Base-by-base conservation (phyloP, 768 basidiomycete genomes). In the Tricholoma saponaceum region DNA sequence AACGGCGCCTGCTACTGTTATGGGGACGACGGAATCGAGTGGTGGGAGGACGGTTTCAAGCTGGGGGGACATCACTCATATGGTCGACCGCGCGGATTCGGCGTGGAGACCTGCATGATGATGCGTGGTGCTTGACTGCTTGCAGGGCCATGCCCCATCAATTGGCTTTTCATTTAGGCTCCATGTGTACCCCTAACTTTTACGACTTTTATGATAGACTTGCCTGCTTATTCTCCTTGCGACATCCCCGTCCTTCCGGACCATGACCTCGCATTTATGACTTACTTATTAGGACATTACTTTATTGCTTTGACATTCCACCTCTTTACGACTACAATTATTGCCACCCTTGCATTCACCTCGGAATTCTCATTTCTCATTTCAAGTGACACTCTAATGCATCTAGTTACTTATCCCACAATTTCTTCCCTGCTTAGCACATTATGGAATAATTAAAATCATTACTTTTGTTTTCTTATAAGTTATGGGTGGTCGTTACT, bases 1-100 rank as follows among this genome's bases (percentile, higher is more conserved):
- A 20, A 88, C 88, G 4, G 80, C 82, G 16, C 78, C 89, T 41
- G 78, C 80, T 49, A 87, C 85, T 6, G 67, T 86, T 10, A 77
- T 78, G 14, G 81, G 82, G 22, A 77, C 79, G 65, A 85, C 85
- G 16, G 84, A 82, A 44, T 76, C 79, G 2, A 23, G 39, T 54
- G 78, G 80, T 54, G 78, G 73, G 32, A 70, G 70, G 22, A 79
- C 76, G 35, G 73, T 77, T 16, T 69, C 76, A 49, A 83, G 79
- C 64, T 83, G 80, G 82, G 76, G 75, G 26, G 76, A 72, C 23
- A 55, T 70, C 28, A 69, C 76, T 22, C 75, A 77, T 49, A 78
- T 79, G 76, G 69, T 72, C 18, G 77, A 78, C 58, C 70, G 74
- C 54, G 66, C 75, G n/a, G 70, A 64, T 56, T 52, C 64, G 46